Conservation (phyloP, 2,329 filamentous ascomycete genomes). For the Acephala macrosclerotiorum region DNA sequence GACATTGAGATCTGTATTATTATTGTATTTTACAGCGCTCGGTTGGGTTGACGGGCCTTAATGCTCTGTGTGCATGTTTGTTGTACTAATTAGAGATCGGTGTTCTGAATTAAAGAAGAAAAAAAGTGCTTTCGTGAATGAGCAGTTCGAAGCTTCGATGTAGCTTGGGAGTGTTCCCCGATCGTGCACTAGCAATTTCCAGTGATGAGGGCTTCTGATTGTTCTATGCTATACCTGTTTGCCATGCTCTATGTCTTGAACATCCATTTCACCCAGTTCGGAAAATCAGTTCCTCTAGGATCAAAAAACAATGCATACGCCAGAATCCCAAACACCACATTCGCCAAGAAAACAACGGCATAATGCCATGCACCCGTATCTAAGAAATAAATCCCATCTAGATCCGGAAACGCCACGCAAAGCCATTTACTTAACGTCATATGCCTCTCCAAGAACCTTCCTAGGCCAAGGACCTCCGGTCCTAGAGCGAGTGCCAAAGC, state of each 20-base stretch:
- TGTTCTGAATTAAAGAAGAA: background rate
- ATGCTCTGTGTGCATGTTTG: background rate
- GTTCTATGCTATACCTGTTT: background rate
- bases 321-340: constrained; percentile 1
- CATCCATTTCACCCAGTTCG: background rate
- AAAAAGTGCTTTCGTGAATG: background rate
- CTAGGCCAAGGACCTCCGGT: background rate
- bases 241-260: background rate
- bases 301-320: constrained; percentile 4
- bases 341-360: background rate
- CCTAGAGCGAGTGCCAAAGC: background rate
- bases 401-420: background rate
- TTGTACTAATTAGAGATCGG: background rate
- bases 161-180: too few species aligned
- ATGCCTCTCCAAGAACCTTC: background rate
- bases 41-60: background rate
- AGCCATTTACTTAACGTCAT: constrained; percentile 1
- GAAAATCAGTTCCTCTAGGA: background rate
- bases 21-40: background rate
- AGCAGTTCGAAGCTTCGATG: too few species aligned
- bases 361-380: constrained; percentile 7
- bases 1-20: background rate
- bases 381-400: background rate
- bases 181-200: background rate
- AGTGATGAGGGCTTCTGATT: background rate